Evolutionary conservation across 768 basidiomycete species (phyloP), one percentile per base, ranked within the genome.

Genomic region (Suillus paluster): DNA sequence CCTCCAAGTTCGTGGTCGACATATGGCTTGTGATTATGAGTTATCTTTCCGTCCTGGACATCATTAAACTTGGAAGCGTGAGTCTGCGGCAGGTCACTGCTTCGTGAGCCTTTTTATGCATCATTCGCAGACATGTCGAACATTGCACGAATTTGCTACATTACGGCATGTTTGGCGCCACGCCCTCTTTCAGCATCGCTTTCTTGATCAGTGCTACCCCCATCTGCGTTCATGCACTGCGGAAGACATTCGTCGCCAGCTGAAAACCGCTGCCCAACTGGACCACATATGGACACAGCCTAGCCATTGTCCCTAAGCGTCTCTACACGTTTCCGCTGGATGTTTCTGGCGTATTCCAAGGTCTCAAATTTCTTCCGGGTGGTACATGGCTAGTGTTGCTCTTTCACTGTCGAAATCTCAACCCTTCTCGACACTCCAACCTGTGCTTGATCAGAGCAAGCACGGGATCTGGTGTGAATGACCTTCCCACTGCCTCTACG

Each of bases 291-390:
- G 53, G 53, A 54, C 23, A 36, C 53, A 38, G 23, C 34, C 53
- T 25, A 54, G 23, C n/a, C 21, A 54, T 54, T 23, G 21, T 38
- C 9, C 53, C 53, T 17, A 38, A 38, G 15, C 53, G 15, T 54
- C n/a, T 53, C n/a, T 64, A 68, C 38, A 66, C 73, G 21, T 73
- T 73, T 21, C 72, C 71, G 4, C 66, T 73, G 25, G 70, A 71
- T 15, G 68, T 75, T 36, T 70, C 73, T 8, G 72, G 72, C 4
- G 61, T 73, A 9, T 73, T 73, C 57, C 72, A 75, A 59, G 72
- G 72, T 36, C 46, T 73, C 59, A 71, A 66, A 45, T 73, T 75
- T 57, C n/a, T 71, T 46, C 68, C 72, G 10, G 72, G 72, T 9
- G 66, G 66, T 42, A 65, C 71, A 57, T 73, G 72, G 72, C 68